phyloP scores from a whole-genome alignment of 192 early-diverging fungal species.

The Coemansia sp. region DNA sequence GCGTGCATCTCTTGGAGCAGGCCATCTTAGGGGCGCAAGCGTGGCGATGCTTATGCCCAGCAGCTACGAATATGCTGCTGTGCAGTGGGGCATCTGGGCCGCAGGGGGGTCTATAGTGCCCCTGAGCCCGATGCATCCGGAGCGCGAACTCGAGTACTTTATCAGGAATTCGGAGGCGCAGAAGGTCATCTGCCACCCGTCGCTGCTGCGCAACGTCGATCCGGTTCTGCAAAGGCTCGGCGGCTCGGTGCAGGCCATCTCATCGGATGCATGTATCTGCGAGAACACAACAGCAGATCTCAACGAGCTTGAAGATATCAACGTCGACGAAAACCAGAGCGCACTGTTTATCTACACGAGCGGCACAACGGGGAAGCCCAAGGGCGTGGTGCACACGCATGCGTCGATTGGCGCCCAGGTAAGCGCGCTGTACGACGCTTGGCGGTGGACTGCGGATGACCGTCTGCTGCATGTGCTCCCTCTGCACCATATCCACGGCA shows the following conservation, averaged over 20 bases:
- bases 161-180: slow-evolving; percentile 65
- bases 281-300: not conserved
- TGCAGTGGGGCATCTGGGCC: slow-evolving; percentile 76
- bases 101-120: slow-evolving; percentile 82
- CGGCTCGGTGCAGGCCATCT: slow-evolving; percentile 14
- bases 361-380: slow-evolving; percentile 71
- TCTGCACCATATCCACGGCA: slow-evolving; percentile 82
- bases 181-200: slow-evolving; percentile 62
- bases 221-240: slow-evolving; percentile 42
- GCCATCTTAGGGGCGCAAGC: slow-evolving; percentile 20
- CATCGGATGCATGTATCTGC: slow-evolving; percentile 12
- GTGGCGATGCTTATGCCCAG: slow-evolving; percentile 55
- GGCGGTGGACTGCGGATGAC: slow-evolving; percentile 69
- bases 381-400: slow-evolving; percentile 82
- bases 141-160: slow-evolving; percentile 74
- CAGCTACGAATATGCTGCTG: slow-evolving; percentile 66
- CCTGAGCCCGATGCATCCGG: slow-evolving; percentile 67
- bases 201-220: slow-evolving; percentile 23
- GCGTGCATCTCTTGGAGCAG: slow-evolving; percentile 24
- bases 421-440: slow-evolving; percentile 63
- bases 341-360: slow-evolving; percentile 81
- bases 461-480: slow-evolving; percentile 78
- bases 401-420: slow-evolving; percentile 66
- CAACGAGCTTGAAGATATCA: slow-evolving; percentile 2
- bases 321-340: slow-evolving; percentile 46